Conservation (phyloP, 106 monocot species). For the Allium cepa region DNA sequence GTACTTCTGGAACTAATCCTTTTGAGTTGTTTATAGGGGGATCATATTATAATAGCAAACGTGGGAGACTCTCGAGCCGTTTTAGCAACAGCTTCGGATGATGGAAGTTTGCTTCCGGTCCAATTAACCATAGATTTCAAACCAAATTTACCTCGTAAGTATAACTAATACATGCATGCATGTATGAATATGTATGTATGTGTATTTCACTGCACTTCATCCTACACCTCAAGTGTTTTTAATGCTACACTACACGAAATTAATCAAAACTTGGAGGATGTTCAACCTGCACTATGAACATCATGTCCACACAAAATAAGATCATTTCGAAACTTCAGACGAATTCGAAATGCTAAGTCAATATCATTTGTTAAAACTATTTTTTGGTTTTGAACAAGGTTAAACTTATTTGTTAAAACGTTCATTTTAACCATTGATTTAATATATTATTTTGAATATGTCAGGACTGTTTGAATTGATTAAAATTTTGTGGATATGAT, state of each 20-base stretch:
- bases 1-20: neutral
- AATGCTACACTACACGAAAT: too few relatives aligned
- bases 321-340: neutral
- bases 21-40: conserved; percentile 41
- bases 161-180: too few relatives aligned
- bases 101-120: conserved; percentile 54
- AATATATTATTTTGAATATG: too few relatives aligned
- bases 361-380: neutral
- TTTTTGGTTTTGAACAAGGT: neutral
- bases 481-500: too few relatives aligned
- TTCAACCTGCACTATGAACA: neutral
- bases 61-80: conserved; percentile 95
- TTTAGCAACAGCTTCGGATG: conserved; percentile 53
- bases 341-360: neutral
- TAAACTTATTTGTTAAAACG: neutral
- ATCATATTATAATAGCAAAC: conserved; percentile 70
- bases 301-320: neutral
- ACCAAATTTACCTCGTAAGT: conserved; percentile 71
- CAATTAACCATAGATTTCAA: conserved; percentile 84
- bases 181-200: too few relatives aligned
- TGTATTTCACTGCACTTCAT: too few relatives aligned
- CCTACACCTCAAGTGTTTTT: too few relatives aligned
- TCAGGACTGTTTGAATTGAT: too few relatives aligned
- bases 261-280: neutral
- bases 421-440: too few relatives aligned